Conservation (phyloP, 106 monocot genomes). For the Chionographis japonica region DNA sequence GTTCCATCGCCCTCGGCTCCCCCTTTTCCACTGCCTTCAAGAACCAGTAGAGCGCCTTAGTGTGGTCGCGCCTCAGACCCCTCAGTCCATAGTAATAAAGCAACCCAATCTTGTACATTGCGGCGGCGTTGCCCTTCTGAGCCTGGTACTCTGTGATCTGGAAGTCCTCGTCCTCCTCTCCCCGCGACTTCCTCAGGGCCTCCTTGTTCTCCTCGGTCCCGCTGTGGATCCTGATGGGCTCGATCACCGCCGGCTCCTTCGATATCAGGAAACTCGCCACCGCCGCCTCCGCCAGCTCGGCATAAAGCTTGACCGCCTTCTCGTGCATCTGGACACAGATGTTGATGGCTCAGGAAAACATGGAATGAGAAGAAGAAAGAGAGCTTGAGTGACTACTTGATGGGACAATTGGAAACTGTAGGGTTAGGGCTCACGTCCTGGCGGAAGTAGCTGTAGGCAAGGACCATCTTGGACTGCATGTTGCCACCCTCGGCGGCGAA, state of each 20-base stretch:
- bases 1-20: slow-evolving; percentile 71
- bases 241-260: slow-evolving; percentile 75
- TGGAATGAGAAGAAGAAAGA: neutral
- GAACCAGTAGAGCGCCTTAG: slow-evolving; percentile 73
- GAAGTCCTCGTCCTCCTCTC: slow-evolving; percentile 89
- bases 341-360: neutral
- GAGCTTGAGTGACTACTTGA: neutral
- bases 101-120: slow-evolving; percentile 75
- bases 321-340: slow-evolving; percentile 59
- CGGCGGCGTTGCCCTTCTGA: slow-evolving; percentile 52
- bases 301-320: slow-evolving; percentile 73
- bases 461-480: slow-evolving; percentile 92
- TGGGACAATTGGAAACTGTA: neutral
- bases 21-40: slow-evolving; percentile 79
- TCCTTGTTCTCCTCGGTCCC: slow-evolving; percentile 92
- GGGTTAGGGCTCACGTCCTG: slow-evolving; percentile 55
- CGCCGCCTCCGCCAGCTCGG: slow-evolving; percentile 86
- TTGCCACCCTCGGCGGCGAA: slow-evolving; percentile 73
- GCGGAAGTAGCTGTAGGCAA: slow-evolving; percentile 79
- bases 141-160: slow-evolving; percentile 95
- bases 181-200: slow-evolving; percentile 66
- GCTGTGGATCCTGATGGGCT: slow-evolving; percentile 67
- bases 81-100: slow-evolving; percentile 86
- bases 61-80: slow-evolving; percentile 66
- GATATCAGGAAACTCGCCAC: slow-evolving; percentile 83